Percentiles rank a stretch among this genome's conserved stretches.
Conservation (phyloP, 2,329 filamentous ascomycete genomes). For the Tolypocladium cylindrosporum region DNA sequence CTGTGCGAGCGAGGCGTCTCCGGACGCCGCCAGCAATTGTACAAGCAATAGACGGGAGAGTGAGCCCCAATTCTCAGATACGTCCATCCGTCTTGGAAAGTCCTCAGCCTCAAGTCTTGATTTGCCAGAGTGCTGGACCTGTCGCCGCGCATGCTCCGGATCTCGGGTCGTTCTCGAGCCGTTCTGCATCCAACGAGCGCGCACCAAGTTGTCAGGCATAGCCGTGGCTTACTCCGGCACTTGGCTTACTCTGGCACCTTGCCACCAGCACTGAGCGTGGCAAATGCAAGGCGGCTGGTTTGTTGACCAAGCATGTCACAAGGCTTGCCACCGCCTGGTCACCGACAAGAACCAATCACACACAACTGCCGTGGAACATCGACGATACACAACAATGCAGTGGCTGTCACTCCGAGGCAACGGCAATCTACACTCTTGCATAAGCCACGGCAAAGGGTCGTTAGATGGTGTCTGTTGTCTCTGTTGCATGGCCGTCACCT, state of each 20-base stretch:
- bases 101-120: neutral
- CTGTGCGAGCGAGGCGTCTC: neutral
- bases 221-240: neutral
- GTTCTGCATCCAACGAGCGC: neutral
- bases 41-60: neutral
- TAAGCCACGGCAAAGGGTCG: too few species aligned
- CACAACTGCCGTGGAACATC: neutral
- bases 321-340: neutral
- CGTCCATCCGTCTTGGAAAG: neutral
- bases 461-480: neutral
- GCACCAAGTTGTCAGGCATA: neutral
- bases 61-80: neutral
- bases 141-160: too few species aligned
- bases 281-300: neutral
- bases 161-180: too few species aligned
- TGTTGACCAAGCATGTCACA: neutral
- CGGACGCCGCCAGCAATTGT: neutral
- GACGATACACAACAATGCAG: neutral
- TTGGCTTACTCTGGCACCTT: too few species aligned
- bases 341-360: neutral
- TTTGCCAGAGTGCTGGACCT: too few species aligned
- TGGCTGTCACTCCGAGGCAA: neutral
- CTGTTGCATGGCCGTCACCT: neutral
- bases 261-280: neutral
- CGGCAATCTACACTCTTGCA: too few species aligned